These are phyloP conservation scores for Nicotiana tomentosiformis DNA, from an alignment of 257 asterid genomes.

Conservation along the genomic window DNA sequence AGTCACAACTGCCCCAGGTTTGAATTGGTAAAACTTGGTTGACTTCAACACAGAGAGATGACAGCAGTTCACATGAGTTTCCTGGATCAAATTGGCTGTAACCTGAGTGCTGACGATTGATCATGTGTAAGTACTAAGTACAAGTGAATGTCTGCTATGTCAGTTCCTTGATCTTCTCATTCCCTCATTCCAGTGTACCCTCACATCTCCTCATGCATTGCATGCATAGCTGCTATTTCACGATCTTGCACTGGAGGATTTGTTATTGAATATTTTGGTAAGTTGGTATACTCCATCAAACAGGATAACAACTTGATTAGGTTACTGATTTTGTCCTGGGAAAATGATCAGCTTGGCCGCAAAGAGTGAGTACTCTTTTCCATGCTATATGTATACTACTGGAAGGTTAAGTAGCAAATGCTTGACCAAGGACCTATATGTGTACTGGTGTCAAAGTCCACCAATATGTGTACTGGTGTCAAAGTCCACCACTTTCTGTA, in stretches of 20 bases:
- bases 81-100: background rate
- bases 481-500: background rate
- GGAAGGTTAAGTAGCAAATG: background rate
- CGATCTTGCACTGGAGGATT: background rate
- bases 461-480: background rate
- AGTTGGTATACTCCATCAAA: background rate
- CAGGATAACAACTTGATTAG: background rate
- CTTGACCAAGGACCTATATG: background rate
- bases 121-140: background rate
- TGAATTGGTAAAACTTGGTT: background rate
- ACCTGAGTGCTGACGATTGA: background rate
- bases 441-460: background rate
- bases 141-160: background rate
- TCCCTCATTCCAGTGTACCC: background rate
- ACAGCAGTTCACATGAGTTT: background rate
- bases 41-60: background rate
- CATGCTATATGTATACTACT: background rate
- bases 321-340: background rate
- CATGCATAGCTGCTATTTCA: background rate
- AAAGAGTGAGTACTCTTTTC: background rate
- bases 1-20: background rate
- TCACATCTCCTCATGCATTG: background rate
- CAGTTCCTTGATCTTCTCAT: background rate
- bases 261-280: background rate
- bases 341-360: background rate